Conservation (phyloP, 1,139 yeast genomes). For the Yamadazyma jaroonii region DNA sequence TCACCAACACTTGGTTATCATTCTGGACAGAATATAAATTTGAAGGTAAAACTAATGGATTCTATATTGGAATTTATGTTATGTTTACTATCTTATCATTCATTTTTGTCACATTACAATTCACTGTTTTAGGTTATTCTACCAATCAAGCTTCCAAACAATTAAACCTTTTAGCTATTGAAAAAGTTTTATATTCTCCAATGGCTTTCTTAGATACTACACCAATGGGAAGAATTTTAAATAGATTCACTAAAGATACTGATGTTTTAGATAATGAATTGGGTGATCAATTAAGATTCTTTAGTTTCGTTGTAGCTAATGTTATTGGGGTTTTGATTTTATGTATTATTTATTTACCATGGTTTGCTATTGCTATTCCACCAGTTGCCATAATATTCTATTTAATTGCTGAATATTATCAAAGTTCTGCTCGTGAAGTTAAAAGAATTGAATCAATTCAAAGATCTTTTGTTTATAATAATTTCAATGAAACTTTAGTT, state of each 20-base stretch:
- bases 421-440: constrained; percentile 74
- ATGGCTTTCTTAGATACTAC: constrained; percentile 61
- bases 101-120: constrained; percentile 37
- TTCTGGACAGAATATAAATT: constrained; percentile 74
- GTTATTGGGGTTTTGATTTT: constrained; percentile 65
- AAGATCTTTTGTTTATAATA: constrained; percentile 73
- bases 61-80: constrained; percentile 73
- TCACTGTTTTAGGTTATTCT: constrained; percentile 46
- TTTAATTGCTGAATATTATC: constrained; percentile 47
- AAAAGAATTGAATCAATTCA: constrained; percentile 78
- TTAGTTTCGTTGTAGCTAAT: constrained; percentile 43
- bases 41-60: constrained; percentile 38
- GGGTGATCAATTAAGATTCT: constrained; percentile 58
- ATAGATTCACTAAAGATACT: constrained; percentile 76
- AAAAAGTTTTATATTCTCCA: constrained; percentile 59
- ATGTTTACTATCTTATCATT: constrained; percentile 47
- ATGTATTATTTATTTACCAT: constrained; percentile 71
- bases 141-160: constrained; percentile 47
- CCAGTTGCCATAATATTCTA: constrained; percentile 25
- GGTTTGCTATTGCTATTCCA: constrained; percentile 35
- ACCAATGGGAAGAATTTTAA: constrained; percentile 61
- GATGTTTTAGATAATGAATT: constrained; percentile 80
- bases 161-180: constrained; percentile 50
- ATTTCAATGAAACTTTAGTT: constrained; percentile 70
- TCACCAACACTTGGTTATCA: constrained; percentile 80